Conservation (phyloP, 2,329 filamentous ascomycete genomes). For the Alternaria dauci region DNA sequence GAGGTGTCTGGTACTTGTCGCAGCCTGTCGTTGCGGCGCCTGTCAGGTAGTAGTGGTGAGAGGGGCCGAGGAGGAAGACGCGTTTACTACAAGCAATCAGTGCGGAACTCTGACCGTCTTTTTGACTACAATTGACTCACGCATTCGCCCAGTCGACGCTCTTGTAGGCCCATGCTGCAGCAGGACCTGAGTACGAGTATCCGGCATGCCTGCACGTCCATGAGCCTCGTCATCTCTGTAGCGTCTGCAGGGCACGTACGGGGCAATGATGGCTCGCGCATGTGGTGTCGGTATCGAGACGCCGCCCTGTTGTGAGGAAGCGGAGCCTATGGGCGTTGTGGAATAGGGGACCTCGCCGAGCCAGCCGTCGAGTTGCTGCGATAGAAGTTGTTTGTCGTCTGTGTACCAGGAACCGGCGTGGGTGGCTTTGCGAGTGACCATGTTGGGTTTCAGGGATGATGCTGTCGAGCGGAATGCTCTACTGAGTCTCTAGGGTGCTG, state of each 20-base stretch:
- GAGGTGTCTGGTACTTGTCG: constrained; percentile 74
- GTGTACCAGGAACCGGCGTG: constrained; percentile 94
- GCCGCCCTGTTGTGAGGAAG: constrained; percentile 49
- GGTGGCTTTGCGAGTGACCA: constrained; percentile 64
- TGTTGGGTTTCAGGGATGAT: constrained; percentile 22
- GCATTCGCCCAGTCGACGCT: constrained; percentile 80
- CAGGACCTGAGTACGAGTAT: constrained; percentile 88
- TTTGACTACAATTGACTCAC: constrained; percentile 54
- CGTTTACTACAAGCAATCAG: constrained; percentile 67
- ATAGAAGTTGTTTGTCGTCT: constrained; percentile 66
- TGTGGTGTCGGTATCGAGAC: constrained; percentile 70
- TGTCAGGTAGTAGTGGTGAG: constrained; percentile 83
- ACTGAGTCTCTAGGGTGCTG: not conserved
- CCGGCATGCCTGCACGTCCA: constrained; percentile 78
- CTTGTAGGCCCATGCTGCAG: constrained; percentile 95
- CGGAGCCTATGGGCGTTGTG: constrained; percentile 66
- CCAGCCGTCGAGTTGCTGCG: constrained; percentile 75
- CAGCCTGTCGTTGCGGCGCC: constrained; percentile 81
- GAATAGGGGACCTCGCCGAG: constrained; percentile 74
- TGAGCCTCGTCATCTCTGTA: constrained; percentile 31
- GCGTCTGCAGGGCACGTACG: constrained; percentile 67
- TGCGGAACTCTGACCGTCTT: not conserved
- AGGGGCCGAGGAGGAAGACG: constrained; percentile 91
- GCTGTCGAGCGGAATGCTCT: not conserved
- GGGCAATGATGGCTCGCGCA: constrained; percentile 88